Conservation (phyloP, 2,329 filamentous ascomycete species). For the Blastomyces silverae region DNA sequence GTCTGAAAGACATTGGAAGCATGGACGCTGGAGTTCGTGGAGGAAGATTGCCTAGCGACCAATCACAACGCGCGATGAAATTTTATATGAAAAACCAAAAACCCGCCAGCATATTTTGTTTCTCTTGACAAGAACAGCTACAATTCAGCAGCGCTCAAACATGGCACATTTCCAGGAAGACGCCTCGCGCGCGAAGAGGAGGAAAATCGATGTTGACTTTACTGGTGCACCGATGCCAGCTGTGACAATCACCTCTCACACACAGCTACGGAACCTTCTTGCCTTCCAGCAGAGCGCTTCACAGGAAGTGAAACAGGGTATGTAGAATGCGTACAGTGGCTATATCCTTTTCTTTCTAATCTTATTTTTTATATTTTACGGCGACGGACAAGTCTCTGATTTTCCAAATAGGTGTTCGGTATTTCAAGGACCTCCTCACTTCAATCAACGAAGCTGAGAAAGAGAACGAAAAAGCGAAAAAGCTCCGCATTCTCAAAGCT, state of each 20-base stretch:
- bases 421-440: slow-evolving; percentile 42
- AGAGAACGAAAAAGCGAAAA: slow-evolving; percentile 34
- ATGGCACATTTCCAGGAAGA: slow-evolving; percentile 35
- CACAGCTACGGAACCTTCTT: slow-evolving; percentile 63
- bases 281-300: slow-evolving; percentile 62
- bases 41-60: slow-evolving; percentile 7
- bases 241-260: slow-evolving; percentile 42
- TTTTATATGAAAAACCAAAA: slow-evolving; percentile 13
- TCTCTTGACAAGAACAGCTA: neutral
- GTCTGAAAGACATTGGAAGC: too few species aligned
- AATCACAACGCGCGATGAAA: slow-evolving; percentile 12
- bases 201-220: slow-evolving; percentile 33
- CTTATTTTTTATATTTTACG: neutral
- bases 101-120: neutral
- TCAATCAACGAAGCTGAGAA: slow-evolving; percentile 35
- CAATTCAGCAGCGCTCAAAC: slow-evolving; percentile 14
- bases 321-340: slow-evolving; percentile 28
- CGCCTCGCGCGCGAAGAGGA: slow-evolving; percentile 34
- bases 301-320: slow-evolving; percentile 54
- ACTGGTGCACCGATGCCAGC: slow-evolving; percentile 14
- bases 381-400: slow-evolving; percentile 8
- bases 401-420: slow-evolving; percentile 33
- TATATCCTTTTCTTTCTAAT: slow-evolving; percentile 6
- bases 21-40: too few species aligned
- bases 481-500: slow-evolving; percentile 40